Conservation (phyloP, 495 filamentous ascomycete genomes). For the Cercophora samala region DNA sequence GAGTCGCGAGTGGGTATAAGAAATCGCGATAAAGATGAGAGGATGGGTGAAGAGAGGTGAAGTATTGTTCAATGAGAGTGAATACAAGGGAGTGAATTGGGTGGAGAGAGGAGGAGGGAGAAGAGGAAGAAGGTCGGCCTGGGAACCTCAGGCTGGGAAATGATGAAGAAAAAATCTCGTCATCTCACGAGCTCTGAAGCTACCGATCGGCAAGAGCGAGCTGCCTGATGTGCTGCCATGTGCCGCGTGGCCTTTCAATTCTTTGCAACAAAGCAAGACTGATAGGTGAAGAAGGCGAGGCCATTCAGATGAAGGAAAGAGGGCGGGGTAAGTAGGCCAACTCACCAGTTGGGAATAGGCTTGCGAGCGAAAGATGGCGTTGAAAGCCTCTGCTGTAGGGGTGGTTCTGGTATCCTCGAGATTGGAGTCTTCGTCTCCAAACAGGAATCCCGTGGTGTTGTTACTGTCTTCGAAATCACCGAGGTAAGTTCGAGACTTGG, state of each 20-base stretch:
- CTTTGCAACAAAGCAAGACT: not conserved
- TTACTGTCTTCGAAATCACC: slow-evolving; percentile 60
- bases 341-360: slow-evolving; percentile 68
- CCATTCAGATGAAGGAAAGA: slow-evolving; percentile 5
- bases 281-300: not conserved
- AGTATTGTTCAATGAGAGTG: slow-evolving; percentile 6
- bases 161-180: not conserved
- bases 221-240: not conserved
- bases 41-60: not conserved
- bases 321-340: slow-evolving; percentile 21
- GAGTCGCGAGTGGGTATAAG: slow-evolving; percentile 8
- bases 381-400: slow-evolving; percentile 50
- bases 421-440: slow-evolving; percentile 71
- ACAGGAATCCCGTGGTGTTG: slow-evolving; percentile 78
- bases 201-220: not conserved
- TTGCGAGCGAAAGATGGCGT: slow-evolving; percentile 67
- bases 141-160: not conserved
- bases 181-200: not conserved
- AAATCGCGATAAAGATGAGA: slow-evolving; percentile 13
- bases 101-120: slow-evolving; percentile 10
- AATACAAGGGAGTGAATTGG: slow-evolving; percentile 21
- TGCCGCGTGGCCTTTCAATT: not conserved
- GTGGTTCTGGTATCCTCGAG: slow-evolving; percentile 58
- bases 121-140: not conserved
- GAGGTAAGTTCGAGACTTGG: slow-evolving; percentile 58